Evolutionary conservation across 768 basidiomycete genomes (phyloP), one percentile per base, ranked within the genome.

Genomic region (Gymnopilus junonius): DNA sequence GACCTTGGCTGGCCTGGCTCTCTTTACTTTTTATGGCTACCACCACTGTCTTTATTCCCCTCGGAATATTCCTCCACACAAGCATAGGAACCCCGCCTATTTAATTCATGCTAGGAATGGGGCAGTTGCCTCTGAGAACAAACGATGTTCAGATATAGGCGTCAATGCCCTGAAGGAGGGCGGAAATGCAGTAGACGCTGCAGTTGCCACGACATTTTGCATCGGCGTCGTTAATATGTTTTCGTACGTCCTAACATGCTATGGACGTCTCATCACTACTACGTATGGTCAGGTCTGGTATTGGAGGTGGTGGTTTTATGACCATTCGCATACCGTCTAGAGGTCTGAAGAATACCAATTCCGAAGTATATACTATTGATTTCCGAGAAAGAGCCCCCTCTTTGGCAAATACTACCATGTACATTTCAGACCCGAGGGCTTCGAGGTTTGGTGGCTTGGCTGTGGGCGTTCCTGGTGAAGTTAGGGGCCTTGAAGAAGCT

Each of bases 101-200:
- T 76, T 83, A 23, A 76, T 85, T 31, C 69, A 77, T 61, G 97
- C 90, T 0, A 78, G 82, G 32, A 77, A 90, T 65, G 97, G 93
- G 4, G 97, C 95, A 0, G 95, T 98, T 17, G 94, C 97, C 4
- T 83, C 90, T 27, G 96, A 98, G 79, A 94, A 95, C 74, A 82
- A 85, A 66, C 77, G 87, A 20, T 98, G 97, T 74, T 96, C 94
- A 8, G 77, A 91, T 43, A 88, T 97, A 51, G 97, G 96, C 2
- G 86, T 97, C 1, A 77, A 86, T 4, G 80, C 89, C 8, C 69
- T 97, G 61, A 88, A 87, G 76, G 84, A 87, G 8, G 95, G 95
- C 27, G 97, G 97, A 17, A 96, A 92, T 69, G 95, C 96, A 0
- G 87, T 97, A 15, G 97, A 99, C 67, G 90, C 97, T 0, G 91